Conservation (phyloP, 108 stramenopile species). For the Cylindrotheca closterium region DNA sequence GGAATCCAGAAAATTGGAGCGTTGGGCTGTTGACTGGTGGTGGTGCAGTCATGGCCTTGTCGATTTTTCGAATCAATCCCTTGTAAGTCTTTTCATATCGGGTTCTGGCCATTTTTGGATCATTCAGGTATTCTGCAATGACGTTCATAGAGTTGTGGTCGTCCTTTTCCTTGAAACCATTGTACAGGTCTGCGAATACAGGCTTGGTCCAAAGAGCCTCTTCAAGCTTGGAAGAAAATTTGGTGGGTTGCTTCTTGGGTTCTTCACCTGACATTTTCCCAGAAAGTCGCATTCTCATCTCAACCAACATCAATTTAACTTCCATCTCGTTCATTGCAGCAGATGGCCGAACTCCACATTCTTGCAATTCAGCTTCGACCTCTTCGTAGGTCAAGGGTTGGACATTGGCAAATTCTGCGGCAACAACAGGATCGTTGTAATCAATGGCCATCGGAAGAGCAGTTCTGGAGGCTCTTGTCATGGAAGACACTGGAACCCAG, state of each 20-base stretch:
- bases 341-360: constrained; percentile 67
- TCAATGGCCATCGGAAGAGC: constrained; percentile 71
- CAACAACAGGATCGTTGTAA: constrained; percentile 87
- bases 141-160: constrained; percentile 88
- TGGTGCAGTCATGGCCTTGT: constrained; percentile 63
- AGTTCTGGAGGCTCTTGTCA: constrained; percentile 5
- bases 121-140: constrained; percentile 70
- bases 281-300: constrained; percentile 59
- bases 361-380: constrained; percentile 68
- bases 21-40: constrained; percentile 70
- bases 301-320: constrained; percentile 82
- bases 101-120: constrained; percentile 52
- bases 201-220: constrained; percentile 85
- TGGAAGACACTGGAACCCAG: constrained; percentile 11
- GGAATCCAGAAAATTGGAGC: constrained; percentile 77
- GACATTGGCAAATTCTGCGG: constrained; percentile 75
- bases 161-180: constrained; percentile 45
- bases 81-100: constrained; percentile 65
- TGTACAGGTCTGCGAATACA: constrained; percentile 67
- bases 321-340: constrained; percentile 83
- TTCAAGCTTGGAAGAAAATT: constrained; percentile 77
- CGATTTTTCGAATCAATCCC: constrained; percentile 47
- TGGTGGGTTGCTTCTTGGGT: constrained; percentile 39
- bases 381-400: constrained; percentile 79
- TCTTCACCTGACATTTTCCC: constrained; percentile 42